phyloP scores from a whole-genome alignment of 1,139 yeast species.

The Scheffersomyces titani region DNA sequence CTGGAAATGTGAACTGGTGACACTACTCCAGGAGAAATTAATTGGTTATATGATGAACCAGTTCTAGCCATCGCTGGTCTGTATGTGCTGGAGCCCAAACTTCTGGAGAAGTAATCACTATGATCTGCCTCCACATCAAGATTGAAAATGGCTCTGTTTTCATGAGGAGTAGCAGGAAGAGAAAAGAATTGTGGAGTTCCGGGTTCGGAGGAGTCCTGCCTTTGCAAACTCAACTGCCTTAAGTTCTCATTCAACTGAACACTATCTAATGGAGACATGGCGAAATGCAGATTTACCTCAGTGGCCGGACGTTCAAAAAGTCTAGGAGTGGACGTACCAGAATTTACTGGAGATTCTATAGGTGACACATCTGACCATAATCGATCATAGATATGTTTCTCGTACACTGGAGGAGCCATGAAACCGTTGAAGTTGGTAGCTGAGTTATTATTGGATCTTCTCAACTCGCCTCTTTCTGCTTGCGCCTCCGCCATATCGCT shows the following conservation, averaged over 20 bases:
- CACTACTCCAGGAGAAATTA: conserved; percentile 33
- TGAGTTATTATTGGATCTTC: conserved; percentile 28
- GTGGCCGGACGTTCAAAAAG: conserved; percentile 7
- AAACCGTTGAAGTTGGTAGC: conserved; percentile 43
- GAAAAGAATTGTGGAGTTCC: conserved; percentile 5
- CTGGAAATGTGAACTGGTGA: conserved; percentile 68
- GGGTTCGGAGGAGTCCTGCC: conserved; percentile 31
- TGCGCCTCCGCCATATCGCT: conserved; percentile 18
- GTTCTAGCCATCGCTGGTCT: conserved; percentile 10
- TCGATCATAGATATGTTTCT: conserved; percentile 80
- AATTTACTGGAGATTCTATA: conserved; percentile 53
- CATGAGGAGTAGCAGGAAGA: conserved; percentile 8
- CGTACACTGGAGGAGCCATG: conserved; percentile 90
- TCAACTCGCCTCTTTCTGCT: conserved; percentile 3
- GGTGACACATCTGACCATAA: conserved; percentile 74
- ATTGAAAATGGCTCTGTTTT: conserved; percentile 44
- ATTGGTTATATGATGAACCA: conserved; percentile 12
- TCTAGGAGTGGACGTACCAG: conserved; percentile 56
- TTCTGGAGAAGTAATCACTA: conserved; percentile 21
- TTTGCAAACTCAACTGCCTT: conserved; percentile 52
- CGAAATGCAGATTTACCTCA: conserved; percentile 28
- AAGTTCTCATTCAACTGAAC: conserved; percentile 54
- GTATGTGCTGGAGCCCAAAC: conserved; percentile 1
- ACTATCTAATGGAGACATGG: conserved; percentile 46
- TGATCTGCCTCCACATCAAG: conserved; percentile 33